A percentile compares a stretch with the other conserved stretches of the same genome.
Conservation (phyloP, 176 grass and related monocot species). For the Oryza meridionalis region DNA sequence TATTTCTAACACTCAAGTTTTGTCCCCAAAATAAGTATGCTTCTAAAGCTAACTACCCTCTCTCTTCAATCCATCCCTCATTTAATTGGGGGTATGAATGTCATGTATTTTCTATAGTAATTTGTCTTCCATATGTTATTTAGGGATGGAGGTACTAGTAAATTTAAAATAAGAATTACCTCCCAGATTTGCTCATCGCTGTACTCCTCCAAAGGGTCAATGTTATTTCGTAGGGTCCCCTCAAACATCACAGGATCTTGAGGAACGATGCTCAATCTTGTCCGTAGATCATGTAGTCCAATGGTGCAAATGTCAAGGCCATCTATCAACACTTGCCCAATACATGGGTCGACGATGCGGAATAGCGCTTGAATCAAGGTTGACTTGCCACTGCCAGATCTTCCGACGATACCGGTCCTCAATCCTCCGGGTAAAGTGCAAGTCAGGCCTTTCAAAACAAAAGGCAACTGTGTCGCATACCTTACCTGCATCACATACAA, state of each 20-base stretch:
- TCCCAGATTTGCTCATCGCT: slow-evolving; percentile 79
- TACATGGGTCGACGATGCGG: slow-evolving; percentile 64
- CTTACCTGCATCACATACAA: slow-evolving; percentile 49
- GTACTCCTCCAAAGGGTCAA: slow-evolving; percentile 64
- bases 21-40: too few species aligned
- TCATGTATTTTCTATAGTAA: too few species aligned
- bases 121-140: too few species aligned
- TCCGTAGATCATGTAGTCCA: slow-evolving; percentile 81
- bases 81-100: too few species aligned
- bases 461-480: slow-evolving; percentile 54
- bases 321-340: slow-evolving; percentile 65
- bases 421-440: slow-evolving; percentile 57
- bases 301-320: slow-evolving; percentile 63
- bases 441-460: slow-evolving; percentile 63
- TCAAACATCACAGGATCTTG: slow-evolving; percentile 80
- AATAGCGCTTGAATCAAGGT: slow-evolving; percentile 78
- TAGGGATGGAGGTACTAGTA: not conserved
- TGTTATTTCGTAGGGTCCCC: slow-evolving; percentile 74
- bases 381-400: slow-evolving; percentile 75
- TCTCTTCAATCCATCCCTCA: too few species aligned
- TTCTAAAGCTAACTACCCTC: too few species aligned
- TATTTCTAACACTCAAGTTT: too few species aligned
- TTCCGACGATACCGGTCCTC: slow-evolving; percentile 75
- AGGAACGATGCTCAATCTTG: slow-evolving; percentile 61
- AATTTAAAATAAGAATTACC: slow-evolving; percentile 40